phyloP scores from a whole-genome alignment of 106 monocot genomes.

The Platanthera zijinensis region DNA sequence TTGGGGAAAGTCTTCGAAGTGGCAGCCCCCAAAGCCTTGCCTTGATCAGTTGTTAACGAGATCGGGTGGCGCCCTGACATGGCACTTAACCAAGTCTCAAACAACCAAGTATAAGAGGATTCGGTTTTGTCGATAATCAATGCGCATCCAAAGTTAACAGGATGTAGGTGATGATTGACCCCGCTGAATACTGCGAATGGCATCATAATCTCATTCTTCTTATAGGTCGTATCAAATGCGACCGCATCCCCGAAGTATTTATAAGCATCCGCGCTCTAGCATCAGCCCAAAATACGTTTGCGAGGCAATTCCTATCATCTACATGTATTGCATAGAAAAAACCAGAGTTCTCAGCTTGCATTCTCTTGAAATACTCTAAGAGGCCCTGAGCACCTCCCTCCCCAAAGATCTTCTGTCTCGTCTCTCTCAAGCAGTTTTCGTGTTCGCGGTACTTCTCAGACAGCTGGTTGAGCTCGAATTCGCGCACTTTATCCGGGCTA shows the following conservation, averaged over 20 bases:
- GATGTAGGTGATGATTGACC: slow-evolving; percentile 54
- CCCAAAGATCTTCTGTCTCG: slow-evolving; percentile 44
- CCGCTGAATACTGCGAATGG: slow-evolving; percentile 56
- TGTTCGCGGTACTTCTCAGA: slow-evolving; percentile 39
- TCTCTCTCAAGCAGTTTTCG: slow-evolving; percentile 34
- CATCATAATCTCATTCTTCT: slow-evolving; percentile 51
- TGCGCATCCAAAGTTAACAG: slow-evolving; percentile 59
- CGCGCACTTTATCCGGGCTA: slow-evolving; percentile 43
- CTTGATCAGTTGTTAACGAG: slow-evolving; percentile 57
- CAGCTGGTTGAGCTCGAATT: slow-evolving; percentile 34
- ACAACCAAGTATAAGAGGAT: slow-evolving; percentile 48
- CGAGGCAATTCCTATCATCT: slow-evolving; percentile 42
- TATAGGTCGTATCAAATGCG: slow-evolving; percentile 54
- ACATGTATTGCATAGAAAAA: slow-evolving; percentile 66
- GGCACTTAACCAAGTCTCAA: slow-evolving; percentile 58
- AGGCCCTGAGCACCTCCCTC: slow-evolving; percentile 52
- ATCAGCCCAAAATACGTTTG: slow-evolving; percentile 60
- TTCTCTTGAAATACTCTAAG: slow-evolving; percentile 50
- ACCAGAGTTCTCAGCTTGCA: slow-evolving; percentile 40
- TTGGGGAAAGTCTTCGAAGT: slow-evolving; percentile 55
- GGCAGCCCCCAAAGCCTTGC: slow-evolving; percentile 34
- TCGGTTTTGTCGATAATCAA: slow-evolving; percentile 44
- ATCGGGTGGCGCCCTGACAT: slow-evolving; percentile 46
- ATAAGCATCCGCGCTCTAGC: slow-evolving; percentile 38
- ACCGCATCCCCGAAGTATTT: slow-evolving; percentile 67